A percentile compares a stretch with the other conserved stretches of the same genome.
phyloP scores from a whole-genome alignment of 331 rosid genomes.

The Malus hybrid region DNA sequence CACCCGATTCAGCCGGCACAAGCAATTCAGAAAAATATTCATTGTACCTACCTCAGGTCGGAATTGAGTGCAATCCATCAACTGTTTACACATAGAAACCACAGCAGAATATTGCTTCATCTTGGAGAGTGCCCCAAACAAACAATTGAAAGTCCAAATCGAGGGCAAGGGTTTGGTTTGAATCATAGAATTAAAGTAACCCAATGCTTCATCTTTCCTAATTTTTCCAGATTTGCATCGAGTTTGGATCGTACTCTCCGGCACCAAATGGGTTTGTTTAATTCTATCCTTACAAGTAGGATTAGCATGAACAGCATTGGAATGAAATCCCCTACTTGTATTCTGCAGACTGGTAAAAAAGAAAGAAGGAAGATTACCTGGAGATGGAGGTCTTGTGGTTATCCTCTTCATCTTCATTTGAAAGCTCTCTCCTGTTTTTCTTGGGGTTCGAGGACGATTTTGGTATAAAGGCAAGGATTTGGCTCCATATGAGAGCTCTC shows the following conservation, averaged over 20 bases:
- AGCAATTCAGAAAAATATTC: neutral
- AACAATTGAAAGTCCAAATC: neutral
- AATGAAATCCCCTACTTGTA: neutral
- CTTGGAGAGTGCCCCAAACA: constrained; percentile 4
- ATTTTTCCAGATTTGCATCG: neutral
- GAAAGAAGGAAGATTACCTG: too few relatives aligned
- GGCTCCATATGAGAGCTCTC: too few relatives aligned
- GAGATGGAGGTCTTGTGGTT: too few relatives aligned
- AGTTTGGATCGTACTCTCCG: neutral
- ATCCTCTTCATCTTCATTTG: too few relatives aligned
- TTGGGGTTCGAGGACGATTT: too few relatives aligned
- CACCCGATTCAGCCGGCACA: neutral
- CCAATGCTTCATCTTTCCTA: neutral
- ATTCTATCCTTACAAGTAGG: neutral
- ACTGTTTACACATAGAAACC: neutral
- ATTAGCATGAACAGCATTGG: neutral
- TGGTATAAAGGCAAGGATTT: too few relatives aligned
- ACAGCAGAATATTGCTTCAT: neutral
- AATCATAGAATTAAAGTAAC: constrained; percentile 5
- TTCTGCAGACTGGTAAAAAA: neutral
- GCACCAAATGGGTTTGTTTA: too few relatives aligned
- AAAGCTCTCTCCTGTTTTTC: too few relatives aligned
- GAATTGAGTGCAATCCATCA: neutral
- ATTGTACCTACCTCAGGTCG: neutral
- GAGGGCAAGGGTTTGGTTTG: constrained; percentile 5